Evolutionary conservation across 345 rosid species (phyloP), one percentile per base, ranked within the genome.

Genomic region (Reutealis trisperma): DNA sequence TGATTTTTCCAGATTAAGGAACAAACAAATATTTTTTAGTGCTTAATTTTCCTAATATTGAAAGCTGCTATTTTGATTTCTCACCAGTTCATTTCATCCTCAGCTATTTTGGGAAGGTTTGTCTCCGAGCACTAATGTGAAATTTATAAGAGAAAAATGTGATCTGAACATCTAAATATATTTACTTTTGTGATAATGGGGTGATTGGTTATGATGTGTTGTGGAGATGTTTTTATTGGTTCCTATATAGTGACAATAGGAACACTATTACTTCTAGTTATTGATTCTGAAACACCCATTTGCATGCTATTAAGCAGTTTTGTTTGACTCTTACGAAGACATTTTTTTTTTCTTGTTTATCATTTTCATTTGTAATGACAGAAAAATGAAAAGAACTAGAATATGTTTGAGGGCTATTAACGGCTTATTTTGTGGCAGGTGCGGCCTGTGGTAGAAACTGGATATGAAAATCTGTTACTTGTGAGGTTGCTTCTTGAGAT

Each of bases 391-490:
- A 67, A 54, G 21, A 34, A 37, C 6, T 37, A 37, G 22, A 27
- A 0, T 52, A 34, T 72, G 65, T 49, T 60, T 70, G 54, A 64
- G 32, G 64, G 65, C 62, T n/a, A 62, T 72, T 61, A 34, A 64
- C 78, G 81, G 19, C 41, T 75, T 64, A 27, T 11, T 25, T 27
- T 79, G n/a, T 74, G 74, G 83, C 77, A 93, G 98, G 92, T 95
- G 67, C 87, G 98, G 70, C 98, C 97, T n/a, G 96, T 95, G 71
- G 96, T 95, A 75, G 99, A 93, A 86, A 95, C 97, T 74, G 98
- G 98, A 44, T 95, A 93, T 64, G 99, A 95, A 58, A 93, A 86
- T 86, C 44, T 93, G 76, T 82, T 95, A 37, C 97, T 93, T 32
- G 98, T 90, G 71, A 85, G 99, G 70, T 57, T 95, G 76, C 85